Evolutionary conservation across 2,329 filamentous ascomycete genomes (phyloP), one percentile per base, ranked within the genome.

Genomic region (Penicillium sp.): DNA sequence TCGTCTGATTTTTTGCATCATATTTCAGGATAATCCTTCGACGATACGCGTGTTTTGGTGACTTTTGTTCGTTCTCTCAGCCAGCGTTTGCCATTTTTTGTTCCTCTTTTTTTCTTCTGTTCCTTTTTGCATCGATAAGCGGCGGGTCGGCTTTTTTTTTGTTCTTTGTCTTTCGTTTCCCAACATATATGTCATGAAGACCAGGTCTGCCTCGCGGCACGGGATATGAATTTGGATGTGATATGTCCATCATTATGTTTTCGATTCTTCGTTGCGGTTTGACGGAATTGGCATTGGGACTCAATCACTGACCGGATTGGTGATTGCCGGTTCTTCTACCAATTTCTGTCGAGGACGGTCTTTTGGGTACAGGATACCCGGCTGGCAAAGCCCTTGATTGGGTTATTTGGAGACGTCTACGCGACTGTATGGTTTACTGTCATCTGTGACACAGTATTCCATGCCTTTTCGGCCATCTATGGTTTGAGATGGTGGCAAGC

Each of bases 21-120:
- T 64, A 47, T 9, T 58, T 51, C 52, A 57, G 60, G 58, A 64
- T 65, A 61, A 57, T 63, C 33, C 42, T 52, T 56, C 54, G 49
- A 66, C 61, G 59, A 62, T 56, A 69, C 57, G 42, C 64, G 75
- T 70, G 67, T 29, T 70, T 73, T 73, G 76, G 64, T 64, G 58
- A 62, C 68, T 69, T 63, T 68, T 65, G 65, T 70, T 67, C 64
- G n/a, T n/a, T n/a, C n/a, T 63, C 72, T 72, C 69, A 77, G 75
- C 77, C 71, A 82, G 80, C 79, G 77, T 74, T 72, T 71, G 65
- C 73, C 73, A 70, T 73, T 69, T 39, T 16, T 1, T 73, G 67
- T 58, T 58, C 61, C 64, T 48, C 58, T 53, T n/a, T n/a, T n/a
- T n/a, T n/a, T n/a, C n/a, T n/a, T n/a, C n/a, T 43, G 38, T 58